These are phyloP conservation scores for Microcyclospora pomicola DNA, from an alignment of 2,329 filamentous ascomycete genomes.

Conservation along the genomic window DNA sequence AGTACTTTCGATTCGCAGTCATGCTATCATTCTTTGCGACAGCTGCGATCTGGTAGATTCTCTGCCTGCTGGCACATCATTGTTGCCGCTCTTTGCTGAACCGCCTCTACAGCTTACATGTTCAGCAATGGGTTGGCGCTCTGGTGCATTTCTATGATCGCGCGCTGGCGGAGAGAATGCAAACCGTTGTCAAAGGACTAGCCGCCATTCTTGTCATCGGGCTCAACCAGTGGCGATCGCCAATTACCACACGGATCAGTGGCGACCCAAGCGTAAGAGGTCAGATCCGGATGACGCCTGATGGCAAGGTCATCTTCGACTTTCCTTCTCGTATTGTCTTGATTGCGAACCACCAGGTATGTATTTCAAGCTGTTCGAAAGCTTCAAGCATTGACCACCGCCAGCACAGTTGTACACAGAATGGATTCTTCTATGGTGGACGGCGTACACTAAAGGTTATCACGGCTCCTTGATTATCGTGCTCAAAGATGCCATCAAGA, in stretches of 20 bases:
- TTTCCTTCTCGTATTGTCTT: constrained; percentile 72
- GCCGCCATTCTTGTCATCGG: constrained; percentile 62
- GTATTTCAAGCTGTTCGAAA: not conserved
- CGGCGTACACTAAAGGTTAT: constrained; percentile 71
- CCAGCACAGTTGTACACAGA: constrained; percentile 78
- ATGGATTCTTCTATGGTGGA: constrained; percentile 90
- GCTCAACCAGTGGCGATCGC: constrained; percentile 68
- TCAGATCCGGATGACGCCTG: constrained; percentile 42
- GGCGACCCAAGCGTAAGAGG: constrained; percentile 62
- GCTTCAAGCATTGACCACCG: not conserved
- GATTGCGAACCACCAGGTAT: constrained; percentile 59
- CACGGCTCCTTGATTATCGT: constrained; percentile 85
- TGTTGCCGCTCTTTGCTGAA: too few species aligned
- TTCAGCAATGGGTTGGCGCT: constrained; percentile 5
- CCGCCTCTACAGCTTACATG: constrained; percentile 3
- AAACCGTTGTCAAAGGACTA: constrained; percentile 43
- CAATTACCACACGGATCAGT: constrained; percentile 63
- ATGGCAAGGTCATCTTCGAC: constrained; percentile 56
- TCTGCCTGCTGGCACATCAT: too few species aligned
- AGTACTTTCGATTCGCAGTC: too few species aligned
- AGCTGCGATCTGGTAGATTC: too few species aligned
- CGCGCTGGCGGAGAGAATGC: constrained; percentile 1
- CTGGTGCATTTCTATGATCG: constrained; percentile 1
- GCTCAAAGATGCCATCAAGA: constrained; percentile 68
- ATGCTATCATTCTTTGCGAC: too few species aligned